Conservation (phyloP, 2,329 filamentous ascomycete species). For the Thielaviopsis populi region DNA sequence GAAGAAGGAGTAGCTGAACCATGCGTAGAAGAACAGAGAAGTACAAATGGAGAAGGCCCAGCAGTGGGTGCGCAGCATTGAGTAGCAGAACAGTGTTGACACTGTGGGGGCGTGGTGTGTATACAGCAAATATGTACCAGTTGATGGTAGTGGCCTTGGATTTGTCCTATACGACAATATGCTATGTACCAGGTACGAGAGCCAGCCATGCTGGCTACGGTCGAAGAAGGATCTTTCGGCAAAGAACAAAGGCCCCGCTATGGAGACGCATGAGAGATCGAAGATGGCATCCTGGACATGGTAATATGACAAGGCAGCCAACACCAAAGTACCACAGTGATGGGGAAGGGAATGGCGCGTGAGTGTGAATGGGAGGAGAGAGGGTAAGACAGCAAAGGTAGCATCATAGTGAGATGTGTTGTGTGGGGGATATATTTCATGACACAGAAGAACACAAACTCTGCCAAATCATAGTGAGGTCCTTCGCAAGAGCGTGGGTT, state of each 20-base stretch:
- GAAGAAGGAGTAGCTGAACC: neutral
- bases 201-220: neutral
- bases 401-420: neutral
- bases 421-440: neutral
- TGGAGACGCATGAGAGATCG: neutral
- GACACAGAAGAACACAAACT: neutral
- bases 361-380: neutral
- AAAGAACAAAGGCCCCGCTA: neutral
- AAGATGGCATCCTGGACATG: neutral
- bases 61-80: neutral
- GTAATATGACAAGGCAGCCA: neutral
- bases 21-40: neutral
- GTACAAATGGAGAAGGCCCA: neutral
- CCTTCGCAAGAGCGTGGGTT: neutral
- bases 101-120: neutral
- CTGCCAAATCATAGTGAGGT: neutral
- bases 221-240: neutral
- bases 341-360: neutral
- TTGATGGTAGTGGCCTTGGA: neutral
- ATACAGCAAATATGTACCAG: neutral
- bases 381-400: neutral
- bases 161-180: neutral
- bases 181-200: neutral
- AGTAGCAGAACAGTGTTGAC: neutral
- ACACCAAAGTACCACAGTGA: neutral